These are phyloP conservation scores for Russula ochroleuca DNA, from an alignment of 768 basidiomycete genomes.

Conservation along the genomic window DNA sequence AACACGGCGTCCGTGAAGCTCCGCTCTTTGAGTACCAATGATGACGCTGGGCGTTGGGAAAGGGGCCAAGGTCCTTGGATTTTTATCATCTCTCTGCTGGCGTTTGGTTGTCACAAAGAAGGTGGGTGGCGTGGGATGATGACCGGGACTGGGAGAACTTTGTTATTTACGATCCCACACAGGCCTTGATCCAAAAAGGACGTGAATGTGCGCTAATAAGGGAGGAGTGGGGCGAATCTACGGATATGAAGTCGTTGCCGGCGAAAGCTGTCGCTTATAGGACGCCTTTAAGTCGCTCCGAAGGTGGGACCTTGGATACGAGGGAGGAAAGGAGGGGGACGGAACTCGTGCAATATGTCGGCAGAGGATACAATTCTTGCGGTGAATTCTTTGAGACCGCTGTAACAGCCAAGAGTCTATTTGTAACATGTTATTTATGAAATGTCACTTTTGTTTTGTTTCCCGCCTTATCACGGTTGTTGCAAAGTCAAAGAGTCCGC, in stretches of 20 bases:
- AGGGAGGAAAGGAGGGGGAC: not conserved
- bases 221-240: conserved; percentile 4
- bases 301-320: conserved; percentile 21
- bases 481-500: conserved; percentile 5
- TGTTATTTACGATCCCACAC: conserved; percentile 6
- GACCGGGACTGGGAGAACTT: not conserved
- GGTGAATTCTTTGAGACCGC: conserved; percentile 3
- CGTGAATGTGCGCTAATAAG: conserved; percentile 11
- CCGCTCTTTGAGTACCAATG: not conserved
- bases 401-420: not conserved
- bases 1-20: not conserved
- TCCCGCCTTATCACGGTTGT: not conserved
- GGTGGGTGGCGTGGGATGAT: conserved; percentile 15
- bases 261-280: conserved; percentile 5
- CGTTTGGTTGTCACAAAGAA: conserved; percentile 2
- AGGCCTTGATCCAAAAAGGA: conserved; percentile 9
- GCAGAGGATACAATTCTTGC: not conserved
- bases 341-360: not conserved
- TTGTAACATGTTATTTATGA: not conserved
- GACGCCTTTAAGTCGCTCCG: conserved; percentile 19
- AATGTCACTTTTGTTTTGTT: not conserved
- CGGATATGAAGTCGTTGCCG: conserved; percentile 13
- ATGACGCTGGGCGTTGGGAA: not conserved
- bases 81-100: not conserved
- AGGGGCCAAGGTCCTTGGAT: not conserved